Evolutionary conservation across 345 rosid species (phyloP).

Genomic region (Salix udensis): DNA sequence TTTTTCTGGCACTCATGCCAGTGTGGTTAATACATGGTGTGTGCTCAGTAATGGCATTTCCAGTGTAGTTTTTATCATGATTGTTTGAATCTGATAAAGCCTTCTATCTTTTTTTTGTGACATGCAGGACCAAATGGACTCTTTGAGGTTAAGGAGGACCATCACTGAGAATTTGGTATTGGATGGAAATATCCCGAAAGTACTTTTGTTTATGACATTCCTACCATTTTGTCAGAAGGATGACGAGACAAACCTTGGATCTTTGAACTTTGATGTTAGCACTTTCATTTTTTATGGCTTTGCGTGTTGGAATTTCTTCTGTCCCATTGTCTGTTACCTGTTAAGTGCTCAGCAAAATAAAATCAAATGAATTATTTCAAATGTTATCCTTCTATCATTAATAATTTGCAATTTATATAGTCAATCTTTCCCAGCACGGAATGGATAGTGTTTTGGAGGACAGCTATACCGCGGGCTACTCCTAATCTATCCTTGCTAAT

Average conservation of each 20-base stretch:
- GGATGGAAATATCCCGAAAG: background rate
- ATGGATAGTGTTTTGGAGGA: background rate
- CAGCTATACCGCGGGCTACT: no score
- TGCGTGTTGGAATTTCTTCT: background rate
- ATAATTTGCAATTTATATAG: background rate
- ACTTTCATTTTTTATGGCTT: background rate
- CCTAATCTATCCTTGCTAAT: no score
- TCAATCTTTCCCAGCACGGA: background rate
- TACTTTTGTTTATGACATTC: background rate
- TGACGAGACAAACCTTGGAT: background rate
- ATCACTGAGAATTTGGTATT: constrained; percentile 36
- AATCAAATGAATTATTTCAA: background rate
- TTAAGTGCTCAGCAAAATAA: background rate
- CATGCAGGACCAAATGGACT: constrained; percentile 89
- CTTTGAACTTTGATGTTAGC: constrained; percentile 3
- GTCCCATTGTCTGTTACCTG: background rate
- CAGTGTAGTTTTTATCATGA: background rate
- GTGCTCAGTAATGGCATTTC: background rate
- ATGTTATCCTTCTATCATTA: background rate
- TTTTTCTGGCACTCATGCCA: background rate
- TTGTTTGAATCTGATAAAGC: background rate
- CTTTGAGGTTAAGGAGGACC: constrained; percentile 44
- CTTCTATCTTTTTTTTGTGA: background rate
- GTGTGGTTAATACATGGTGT: background rate
- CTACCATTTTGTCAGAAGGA: background rate